Percentiles rank a stretch among this genome's conserved stretches.
Conservation (phyloP, 208 protist genomes). For the Leishmania tropica region DNA sequence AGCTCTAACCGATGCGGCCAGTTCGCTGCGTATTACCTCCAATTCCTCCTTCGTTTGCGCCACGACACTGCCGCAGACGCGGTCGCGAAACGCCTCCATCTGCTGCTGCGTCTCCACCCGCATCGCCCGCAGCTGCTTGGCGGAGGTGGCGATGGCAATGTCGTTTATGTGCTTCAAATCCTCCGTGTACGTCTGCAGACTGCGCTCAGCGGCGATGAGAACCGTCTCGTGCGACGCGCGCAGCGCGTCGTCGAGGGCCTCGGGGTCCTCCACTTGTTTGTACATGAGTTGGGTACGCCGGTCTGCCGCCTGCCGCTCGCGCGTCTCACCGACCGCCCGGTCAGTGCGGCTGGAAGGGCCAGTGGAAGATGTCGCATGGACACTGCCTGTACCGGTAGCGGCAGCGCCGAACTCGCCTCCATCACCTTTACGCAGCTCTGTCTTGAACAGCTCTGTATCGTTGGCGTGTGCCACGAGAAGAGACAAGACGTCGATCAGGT, state of each 20-base stretch:
- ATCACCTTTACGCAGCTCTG: constrained; percentile 37
- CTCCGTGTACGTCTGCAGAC: constrained; percentile 57
- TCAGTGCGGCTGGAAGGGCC: neutral
- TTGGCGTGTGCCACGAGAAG: constrained; percentile 81
- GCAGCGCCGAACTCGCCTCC: neutral
- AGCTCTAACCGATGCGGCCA: constrained; percentile 32
- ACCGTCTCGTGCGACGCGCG: constrained; percentile 47
- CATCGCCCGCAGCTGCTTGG: constrained; percentile 62
- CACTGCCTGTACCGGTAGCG: neutral
- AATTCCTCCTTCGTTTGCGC: constrained; percentile 52
- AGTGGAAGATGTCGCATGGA: neutral
- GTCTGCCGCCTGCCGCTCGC: constrained; percentile 25
- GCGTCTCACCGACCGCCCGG: neutral
- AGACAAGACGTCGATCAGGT: constrained; percentile 74
- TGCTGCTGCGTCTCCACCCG: constrained; percentile 42
- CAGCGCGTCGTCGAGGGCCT: constrained; percentile 36
- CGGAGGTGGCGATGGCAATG: constrained; percentile 57
- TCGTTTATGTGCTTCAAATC: constrained; percentile 68
- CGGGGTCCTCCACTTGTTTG: constrained; percentile 31
- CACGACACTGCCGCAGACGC: constrained; percentile 39
- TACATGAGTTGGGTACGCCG: constrained; percentile 28
- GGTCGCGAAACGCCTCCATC: constrained; percentile 56
- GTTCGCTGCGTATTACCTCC: constrained; percentile 50
- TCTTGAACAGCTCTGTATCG: constrained; percentile 79
- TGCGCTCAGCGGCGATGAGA: constrained; percentile 57